Percentiles rank a stretch among this genome's conserved stretches.
phyloP scores from a whole-genome alignment of 1,284 basidiomycete species.

The Austroboletus novae-zelandiae region DNA sequence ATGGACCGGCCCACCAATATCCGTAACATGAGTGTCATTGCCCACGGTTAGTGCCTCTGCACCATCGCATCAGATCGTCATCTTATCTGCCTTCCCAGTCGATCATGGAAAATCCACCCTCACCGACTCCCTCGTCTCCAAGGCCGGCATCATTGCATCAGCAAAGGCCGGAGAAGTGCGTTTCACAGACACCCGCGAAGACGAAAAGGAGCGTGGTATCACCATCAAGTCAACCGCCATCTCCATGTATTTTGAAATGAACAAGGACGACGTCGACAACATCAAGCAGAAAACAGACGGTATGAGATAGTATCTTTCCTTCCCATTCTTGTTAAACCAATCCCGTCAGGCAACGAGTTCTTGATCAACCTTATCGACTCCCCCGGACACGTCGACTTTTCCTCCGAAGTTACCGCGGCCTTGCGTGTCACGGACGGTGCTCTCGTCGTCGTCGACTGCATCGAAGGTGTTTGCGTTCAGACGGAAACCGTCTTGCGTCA shows the following conservation, averaged over 20 bases:
- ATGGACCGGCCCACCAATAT: conserved; percentile 94
- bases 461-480: conserved; percentile 99
- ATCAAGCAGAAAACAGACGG: conserved; percentile 96
- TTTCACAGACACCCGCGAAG: conserved; percentile 96
- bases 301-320: conserved; percentile 27
- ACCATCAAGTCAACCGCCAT: conserved; percentile 99
- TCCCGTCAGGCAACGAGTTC: conserved; percentile 82
- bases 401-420: conserved; percentile 98
- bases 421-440: conserved; percentile 99
- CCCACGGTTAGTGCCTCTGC: conserved; percentile 65
- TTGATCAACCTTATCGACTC: conserved; percentile 99
- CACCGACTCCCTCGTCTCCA: conserved; percentile 98
- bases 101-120: conserved; percentile 99
- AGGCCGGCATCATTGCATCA: conserved; percentile 98
- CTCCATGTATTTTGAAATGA: conserved; percentile 98
- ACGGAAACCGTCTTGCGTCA: conserved; percentile 99
- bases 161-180: conserved; percentile 97
- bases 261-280: conserved; percentile 81
- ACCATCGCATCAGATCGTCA: conserved; percentile 8
- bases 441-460: conserved; percentile 98
- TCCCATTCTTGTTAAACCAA: conserved; percentile 11
- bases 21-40: conserved; percentile 98
- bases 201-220: conserved; percentile 99
- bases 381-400: conserved; percentile 99
- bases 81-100: conserved; percentile 52